phyloP scores from a whole-genome alignment of 2,329 filamentous ascomycete species.

The Fusarium dlaminii region DNA sequence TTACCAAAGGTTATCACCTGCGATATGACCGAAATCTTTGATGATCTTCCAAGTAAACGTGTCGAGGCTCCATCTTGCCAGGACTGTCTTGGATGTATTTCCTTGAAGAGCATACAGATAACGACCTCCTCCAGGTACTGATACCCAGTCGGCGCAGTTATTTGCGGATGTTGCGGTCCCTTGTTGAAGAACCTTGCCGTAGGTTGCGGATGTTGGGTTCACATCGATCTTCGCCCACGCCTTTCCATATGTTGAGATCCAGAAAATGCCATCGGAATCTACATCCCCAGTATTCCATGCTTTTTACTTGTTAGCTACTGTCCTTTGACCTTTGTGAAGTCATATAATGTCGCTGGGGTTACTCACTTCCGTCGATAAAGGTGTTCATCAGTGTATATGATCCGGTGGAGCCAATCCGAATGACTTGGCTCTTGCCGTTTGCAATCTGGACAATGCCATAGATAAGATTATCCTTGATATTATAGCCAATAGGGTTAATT shows the following conservation, averaged over 20 bases:
- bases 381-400: slow-evolving; percentile 10
- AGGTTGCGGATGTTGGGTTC: neutral
- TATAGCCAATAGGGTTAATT: slow-evolving; percentile 4
- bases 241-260: neutral
- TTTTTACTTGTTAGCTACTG: neutral
- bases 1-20: neutral
- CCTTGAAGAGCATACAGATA: slow-evolving; percentile 6
- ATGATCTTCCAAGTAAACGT: neutral
- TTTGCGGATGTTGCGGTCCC: neutral
- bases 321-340: no score
- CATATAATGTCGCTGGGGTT: rapidly evolving
- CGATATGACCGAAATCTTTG: neutral
- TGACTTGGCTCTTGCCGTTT: neutral
- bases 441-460: slow-evolving; percentile 12
- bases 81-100: neutral
- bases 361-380: neutral
- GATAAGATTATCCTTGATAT: slow-evolving; percentile 3
- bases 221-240: slow-evolving; percentile 12
- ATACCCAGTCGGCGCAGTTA: neutral
- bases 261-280: neutral
- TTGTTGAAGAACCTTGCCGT: neutral
- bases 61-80: slow-evolving; percentile 4
- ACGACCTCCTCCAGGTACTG: neutral
- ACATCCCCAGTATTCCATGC: slow-evolving; percentile 9
- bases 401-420: neutral